These are phyloP conservation scores for Pneumocystis murina DNA, from an alignment of 1,139 yeast genomes.

Conservation along the genomic window DNA sequence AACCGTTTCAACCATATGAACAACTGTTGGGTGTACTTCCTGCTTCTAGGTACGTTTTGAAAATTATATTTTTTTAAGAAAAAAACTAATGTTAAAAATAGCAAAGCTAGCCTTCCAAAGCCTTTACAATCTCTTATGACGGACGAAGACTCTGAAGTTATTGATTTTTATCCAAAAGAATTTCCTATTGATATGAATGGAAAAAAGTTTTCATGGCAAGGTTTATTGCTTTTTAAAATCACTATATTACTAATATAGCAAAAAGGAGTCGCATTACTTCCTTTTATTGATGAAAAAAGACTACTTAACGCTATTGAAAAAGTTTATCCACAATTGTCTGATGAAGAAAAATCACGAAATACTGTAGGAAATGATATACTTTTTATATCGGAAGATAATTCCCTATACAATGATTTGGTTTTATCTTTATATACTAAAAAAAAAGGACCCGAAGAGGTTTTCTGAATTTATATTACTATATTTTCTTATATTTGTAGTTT, in stretches of 20 bases:
- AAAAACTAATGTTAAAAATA: constrained; percentile 18
- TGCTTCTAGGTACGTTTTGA: constrained; percentile 38
- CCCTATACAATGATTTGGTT: constrained; percentile 17
- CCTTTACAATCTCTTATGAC: constrained; percentile 76
- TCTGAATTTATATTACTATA: constrained; percentile 27
- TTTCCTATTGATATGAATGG: constrained; percentile 93
- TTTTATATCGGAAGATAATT: constrained; percentile 18
- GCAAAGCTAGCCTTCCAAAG: constrained; percentile 79
- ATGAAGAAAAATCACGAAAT: constrained; percentile 57
- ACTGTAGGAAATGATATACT: constrained; percentile 24
- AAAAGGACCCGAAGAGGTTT: constrained; percentile 21
- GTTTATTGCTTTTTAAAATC: constrained; percentile 21
- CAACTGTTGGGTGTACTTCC: constrained; percentile 96
- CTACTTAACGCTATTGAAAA: constrained; percentile 49
- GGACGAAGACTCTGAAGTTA: constrained; percentile 62
- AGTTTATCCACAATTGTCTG: constrained; percentile 49
- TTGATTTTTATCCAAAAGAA: constrained; percentile 81
- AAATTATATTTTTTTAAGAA: background rate
- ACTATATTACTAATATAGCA: background rate
- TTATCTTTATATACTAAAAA: constrained; percentile 15
- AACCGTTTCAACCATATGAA: constrained; percentile 84
- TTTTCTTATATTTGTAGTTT: constrained; percentile 6
- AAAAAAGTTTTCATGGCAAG: constrained; percentile 89
- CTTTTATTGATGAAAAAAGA: constrained; percentile 77
- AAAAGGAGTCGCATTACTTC: constrained; percentile 50